Base-by-base conservation (phyloP, 345 rosid genomes). In the Brassica cretica region DNA sequence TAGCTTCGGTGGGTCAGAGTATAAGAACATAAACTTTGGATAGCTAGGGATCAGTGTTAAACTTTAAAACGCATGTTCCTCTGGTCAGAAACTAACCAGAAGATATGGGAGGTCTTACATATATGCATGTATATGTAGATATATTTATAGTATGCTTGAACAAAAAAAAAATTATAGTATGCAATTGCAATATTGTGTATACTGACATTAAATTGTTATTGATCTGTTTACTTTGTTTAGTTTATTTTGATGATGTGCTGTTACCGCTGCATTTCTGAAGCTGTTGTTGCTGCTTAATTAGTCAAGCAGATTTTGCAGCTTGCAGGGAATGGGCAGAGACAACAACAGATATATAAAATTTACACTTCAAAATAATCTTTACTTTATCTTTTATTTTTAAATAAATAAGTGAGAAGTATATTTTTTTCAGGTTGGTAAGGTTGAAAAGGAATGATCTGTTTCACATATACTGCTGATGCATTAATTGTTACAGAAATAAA, bases 11-110 rank as follows among this genome's bases (percentile, higher is more conserved):
- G 11, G 70, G 60, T 62, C 69, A 64, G 61, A 35, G 35, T 53
- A 30, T 51, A 29, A 79, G 75, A 73, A 61, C 74, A 61, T 29
- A 44, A 53, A 6, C 39, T 46, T 67, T 7, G 70, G 71, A 73
- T 75, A 63, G 66, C 66, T 63, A 70, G 79, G 76, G 79, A 80
- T 75, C 83, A 56, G 79, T 64, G 83, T 70, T 46, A 32, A 78
- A 67, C 77, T 66, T 73, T 25, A 56, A 68, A 63, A 74, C 24
- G 62, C 70, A 80, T 69, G 60, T 74, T 53, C 30, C 53, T 73
- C 66, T 39, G 24, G 67, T 74, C 82, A 80, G 82, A 79, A 64
- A 74, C 66, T 63, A 53, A 69, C 29, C 44, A 70, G 71, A 66
- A 80, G 72, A 75, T 24, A 73, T 73, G 77, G 74, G 64, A 37